A percentile compares a stretch with the other conserved stretches of the same genome.
phyloP scores from a whole-genome alignment of 192 early-diverging fungal species.

The Linnemannia schmuckeri region DNA sequence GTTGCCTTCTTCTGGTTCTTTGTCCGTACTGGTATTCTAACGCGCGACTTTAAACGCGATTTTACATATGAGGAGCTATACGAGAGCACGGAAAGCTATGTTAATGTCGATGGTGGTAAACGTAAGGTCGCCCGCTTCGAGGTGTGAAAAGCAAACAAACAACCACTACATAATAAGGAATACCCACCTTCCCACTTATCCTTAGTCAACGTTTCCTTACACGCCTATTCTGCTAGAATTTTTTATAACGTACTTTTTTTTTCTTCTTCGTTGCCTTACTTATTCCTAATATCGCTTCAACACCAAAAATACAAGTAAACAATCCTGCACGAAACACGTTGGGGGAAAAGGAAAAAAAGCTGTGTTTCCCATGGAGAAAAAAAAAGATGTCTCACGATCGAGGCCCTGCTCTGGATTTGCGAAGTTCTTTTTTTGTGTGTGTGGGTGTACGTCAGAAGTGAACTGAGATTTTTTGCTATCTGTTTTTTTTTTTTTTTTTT shows the following conservation, averaged over 20 bases:
- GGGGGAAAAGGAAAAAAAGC: not conserved
- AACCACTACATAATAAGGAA: not conserved
- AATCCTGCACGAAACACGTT: not conserved
- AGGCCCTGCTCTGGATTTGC: not conserved
- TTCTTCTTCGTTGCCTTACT: not conserved
- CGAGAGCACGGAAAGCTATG: constrained; percentile 31
- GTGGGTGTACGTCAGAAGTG: not conserved
- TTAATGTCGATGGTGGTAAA: constrained; percentile 26
- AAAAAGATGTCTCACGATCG: too few species aligned
- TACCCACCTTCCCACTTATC: not conserved
- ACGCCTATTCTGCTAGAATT: not conserved
- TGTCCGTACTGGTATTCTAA: constrained; percentile 32
- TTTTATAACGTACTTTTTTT: not conserved
- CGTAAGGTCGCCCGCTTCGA: constrained; percentile 37
- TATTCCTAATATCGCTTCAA: not conserved
- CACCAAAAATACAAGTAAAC: not conserved
- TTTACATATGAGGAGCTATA: constrained; percentile 47
- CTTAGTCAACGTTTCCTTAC: not conserved
- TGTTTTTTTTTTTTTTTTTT: not conserved
- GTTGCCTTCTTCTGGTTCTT: constrained; percentile 41
- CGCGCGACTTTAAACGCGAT: constrained; percentile 31
- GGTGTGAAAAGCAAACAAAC: not conserved
- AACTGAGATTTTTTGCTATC: not conserved
- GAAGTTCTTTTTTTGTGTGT: not conserved
- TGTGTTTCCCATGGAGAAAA: not conserved